Evolutionary conservation across 2,329 filamentous ascomycete species (phyloP), one percentile per base, ranked within the genome.

Genomic region (Hypoxylon sp.): DNA sequence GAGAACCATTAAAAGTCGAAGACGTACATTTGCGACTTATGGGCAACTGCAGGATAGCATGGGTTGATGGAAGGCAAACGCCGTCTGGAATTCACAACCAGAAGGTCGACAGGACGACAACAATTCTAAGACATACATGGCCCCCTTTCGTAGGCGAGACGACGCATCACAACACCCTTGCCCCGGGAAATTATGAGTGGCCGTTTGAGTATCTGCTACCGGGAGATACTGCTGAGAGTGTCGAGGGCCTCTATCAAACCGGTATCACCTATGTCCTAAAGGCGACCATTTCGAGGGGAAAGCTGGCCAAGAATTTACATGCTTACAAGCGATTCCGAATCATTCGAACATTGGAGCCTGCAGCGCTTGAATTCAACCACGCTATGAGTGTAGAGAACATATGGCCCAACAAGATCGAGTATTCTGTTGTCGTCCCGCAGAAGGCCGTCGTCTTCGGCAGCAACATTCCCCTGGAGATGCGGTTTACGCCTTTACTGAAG

Each of bases 361-460:
- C 90, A 56, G 91, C 92, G 10, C 85, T 95, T 65, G 92, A 95
- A 77, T 87, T 95, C 69, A 86, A 92, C 40, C 92, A 98, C 80
- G 91, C 94, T 53, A 96, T 98, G 93, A 93, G 93, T 70, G 95
- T 98, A 71, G 95, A 98, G 81, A 98, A 98, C 77, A 92, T 97
- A 71, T 99, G 96, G 96, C 92, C 94, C 5, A 96, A 97, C 83
- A 99, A 99, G 84, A 89, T 98, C 74, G 93, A 97, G 79, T 99
- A 99, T 82, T 95, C 94, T 31, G 94, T 99, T 70, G 90, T 93
- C 64, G 93, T 97, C 10, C 95, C 96, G 0, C 95, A 94, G 76
- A 98, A 98, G 82, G 96, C 96, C 1, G 91, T 97, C 60, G 92
- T 97, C 17, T 97, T 98, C 75, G 96, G 96, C 55, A 97, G 93